Percentiles rank a stretch among this genome's conserved stretches.
These are phyloP conservation scores for Aspergillus udagawae DNA, from an alignment of 2,329 filamentous ascomycete species.

Conservation along the genomic window DNA sequence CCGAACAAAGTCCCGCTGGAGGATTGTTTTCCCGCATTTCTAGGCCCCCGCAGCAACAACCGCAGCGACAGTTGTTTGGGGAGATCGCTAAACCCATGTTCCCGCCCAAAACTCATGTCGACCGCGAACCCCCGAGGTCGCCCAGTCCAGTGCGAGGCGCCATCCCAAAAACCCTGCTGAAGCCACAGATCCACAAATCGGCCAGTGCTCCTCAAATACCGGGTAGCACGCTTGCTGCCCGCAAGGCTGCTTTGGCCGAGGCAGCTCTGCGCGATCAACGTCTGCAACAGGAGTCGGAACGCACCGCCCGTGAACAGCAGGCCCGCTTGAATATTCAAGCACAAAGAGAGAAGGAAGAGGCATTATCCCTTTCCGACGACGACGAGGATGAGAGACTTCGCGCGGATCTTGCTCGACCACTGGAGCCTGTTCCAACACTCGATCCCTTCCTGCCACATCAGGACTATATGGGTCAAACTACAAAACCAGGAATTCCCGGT, in stretches of 20 bases:
- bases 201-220: constrained; percentile 36
- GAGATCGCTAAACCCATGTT: constrained; percentile 40
- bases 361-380: constrained; percentile 40
- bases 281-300: constrained; percentile 18
- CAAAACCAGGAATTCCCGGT: constrained; percentile 46
- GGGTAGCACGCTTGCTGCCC: constrained; percentile 36
- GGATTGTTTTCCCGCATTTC: constrained; percentile 39
- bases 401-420: constrained; percentile 40
- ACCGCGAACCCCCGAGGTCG: constrained; percentile 39
- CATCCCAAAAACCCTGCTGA: constrained; percentile 24
- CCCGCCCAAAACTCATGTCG: constrained; percentile 28
- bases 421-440: constrained; percentile 41
- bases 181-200: constrained; percentile 32
- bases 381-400: constrained; percentile 47
- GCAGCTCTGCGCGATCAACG: constrained; percentile 27
- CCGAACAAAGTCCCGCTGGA: constrained; percentile 35
- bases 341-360: constrained; percentile 27
- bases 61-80: constrained; percentile 39
- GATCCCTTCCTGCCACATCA: constrained; percentile 49
- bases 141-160: constrained; percentile 43
- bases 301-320: constrained; percentile 24
- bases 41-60: constrained; percentile 24
- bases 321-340: constrained; percentile 29
- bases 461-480: constrained; percentile 41
- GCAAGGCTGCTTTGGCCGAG: constrained; percentile 37